Conservation (phyloP, 2,329 filamentous ascomycete species). For the Pestalotiopsis sp. region DNA sequence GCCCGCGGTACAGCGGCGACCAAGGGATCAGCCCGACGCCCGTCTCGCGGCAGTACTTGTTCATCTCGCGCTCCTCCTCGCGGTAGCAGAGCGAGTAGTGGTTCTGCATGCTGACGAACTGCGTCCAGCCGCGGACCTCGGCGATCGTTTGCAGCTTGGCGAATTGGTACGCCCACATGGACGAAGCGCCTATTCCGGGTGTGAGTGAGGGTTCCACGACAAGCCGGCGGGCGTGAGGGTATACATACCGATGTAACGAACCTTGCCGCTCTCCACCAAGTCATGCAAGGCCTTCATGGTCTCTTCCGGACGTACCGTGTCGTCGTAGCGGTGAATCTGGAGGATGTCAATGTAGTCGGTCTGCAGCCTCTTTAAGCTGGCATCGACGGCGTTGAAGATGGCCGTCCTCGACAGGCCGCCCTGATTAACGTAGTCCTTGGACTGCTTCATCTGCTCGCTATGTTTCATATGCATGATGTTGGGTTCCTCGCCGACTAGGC, state of each 20-base stretch:
- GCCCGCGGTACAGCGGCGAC: slow-evolving; percentile 26
- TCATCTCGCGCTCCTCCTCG: slow-evolving; percentile 57
- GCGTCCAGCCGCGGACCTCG: slow-evolving; percentile 56
- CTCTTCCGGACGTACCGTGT: slow-evolving; percentile 53
- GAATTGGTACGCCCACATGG: slow-evolving; percentile 52
- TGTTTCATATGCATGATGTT: neutral
- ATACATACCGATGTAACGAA: slow-evolving; percentile 45
- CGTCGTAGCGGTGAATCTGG: slow-evolving; percentile 64
- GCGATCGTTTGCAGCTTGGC: slow-evolving; percentile 52
- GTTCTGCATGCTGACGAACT: slow-evolving; percentile 62
- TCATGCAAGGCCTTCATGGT: slow-evolving; percentile 65
- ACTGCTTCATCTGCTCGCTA: slow-evolving; percentile 4
- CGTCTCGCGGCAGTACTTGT: slow-evolving; percentile 43
- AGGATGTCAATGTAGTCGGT: slow-evolving; percentile 60
- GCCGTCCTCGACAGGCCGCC: slow-evolving; percentile 64
- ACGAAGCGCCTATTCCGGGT: neutral
- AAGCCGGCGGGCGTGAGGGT: neutral
- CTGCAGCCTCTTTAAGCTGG: slow-evolving; percentile 51
- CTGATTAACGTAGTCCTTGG: slow-evolving; percentile 35
- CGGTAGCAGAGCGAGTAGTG: slow-evolving; percentile 57
- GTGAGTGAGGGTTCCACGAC: neutral
- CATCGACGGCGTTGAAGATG: slow-evolving; percentile 67
- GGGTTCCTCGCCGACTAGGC: neutral
- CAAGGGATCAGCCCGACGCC: slow-evolving; percentile 44
- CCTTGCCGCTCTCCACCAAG: slow-evolving; percentile 58